A percentile compares a stretch with the other conserved stretches of the same genome.
Conservation (phyloP, 805 yeast genomes). For the Candida fluviatilis region DNA sequence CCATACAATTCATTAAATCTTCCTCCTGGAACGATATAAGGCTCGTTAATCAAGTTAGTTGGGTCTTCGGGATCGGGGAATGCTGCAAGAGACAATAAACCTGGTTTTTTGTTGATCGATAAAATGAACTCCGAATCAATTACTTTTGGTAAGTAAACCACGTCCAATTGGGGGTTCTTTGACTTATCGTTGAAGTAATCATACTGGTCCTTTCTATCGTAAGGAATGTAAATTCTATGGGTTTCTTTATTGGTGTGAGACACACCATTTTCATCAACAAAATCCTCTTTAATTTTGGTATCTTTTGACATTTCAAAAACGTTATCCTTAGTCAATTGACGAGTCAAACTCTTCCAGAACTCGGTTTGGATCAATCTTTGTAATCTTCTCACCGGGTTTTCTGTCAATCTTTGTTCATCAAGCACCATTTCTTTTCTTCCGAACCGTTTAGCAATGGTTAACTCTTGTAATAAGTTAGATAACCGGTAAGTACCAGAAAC, state of each 20-base stretch:
- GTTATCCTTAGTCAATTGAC: conserved; percentile 59
- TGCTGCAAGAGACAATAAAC: conserved; percentile 78
- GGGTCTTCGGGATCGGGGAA: conserved; percentile 53
- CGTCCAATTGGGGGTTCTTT: conserved; percentile 61
- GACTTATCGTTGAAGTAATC: conserved; percentile 56
- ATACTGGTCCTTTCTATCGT: conserved; percentile 63
- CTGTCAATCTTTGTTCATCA: conserved; percentile 80
- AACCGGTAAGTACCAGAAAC: conserved; percentile 88
- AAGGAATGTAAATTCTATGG: conserved; percentile 78
- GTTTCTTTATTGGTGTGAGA: conserved; percentile 42
- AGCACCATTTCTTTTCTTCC: conserved; percentile 75
- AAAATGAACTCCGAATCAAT: conserved; percentile 76
- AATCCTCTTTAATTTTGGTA: conserved; percentile 62
- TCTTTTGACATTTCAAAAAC: conserved; percentile 72
- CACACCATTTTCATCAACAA: conserved; percentile 27
- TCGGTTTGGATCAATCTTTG: conserved; percentile 66
- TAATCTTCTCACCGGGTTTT: conserved; percentile 80
- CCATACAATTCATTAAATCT: conserved; percentile 95
- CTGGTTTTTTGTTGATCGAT: conserved; percentile 78
- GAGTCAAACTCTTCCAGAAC: conserved; percentile 78
- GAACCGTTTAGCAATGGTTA: conserved; percentile 77
- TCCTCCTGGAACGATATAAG: conserved; percentile 96
- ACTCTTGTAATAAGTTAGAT: conserved; percentile 80
- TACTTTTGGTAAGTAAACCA: conserved; percentile 68
- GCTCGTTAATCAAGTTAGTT: conserved; percentile 56